Evolutionary conservation across 371 early-diverging fungal genomes (phyloP), one percentile per base, ranked within the genome.

Genomic region (Mucor piriformis): DNA sequence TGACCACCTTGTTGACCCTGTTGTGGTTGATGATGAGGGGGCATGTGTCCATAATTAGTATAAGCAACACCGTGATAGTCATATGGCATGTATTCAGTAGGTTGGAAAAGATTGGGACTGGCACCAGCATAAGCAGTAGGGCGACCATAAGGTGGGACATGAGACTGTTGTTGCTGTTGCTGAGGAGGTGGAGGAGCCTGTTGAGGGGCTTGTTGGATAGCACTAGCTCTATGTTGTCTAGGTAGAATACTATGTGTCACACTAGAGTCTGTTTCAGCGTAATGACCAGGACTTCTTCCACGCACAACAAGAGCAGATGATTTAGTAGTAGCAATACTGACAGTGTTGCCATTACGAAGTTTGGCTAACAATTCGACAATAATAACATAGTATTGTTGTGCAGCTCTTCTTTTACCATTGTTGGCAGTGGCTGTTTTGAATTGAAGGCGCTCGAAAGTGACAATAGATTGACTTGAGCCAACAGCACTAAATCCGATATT

Each of bases 391-490:
- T 92, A 94, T 74, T 95, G 95, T 66, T 94, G 95, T 2, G 94
- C 90, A 34, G 93, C 91, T 20, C 81, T 77, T 53, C 93, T 86
- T 63, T 90, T 90, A 50, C 92, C 92, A 61, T 93, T 95, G 73
- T 94, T 95, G 44, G 93, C 92, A 0, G 96, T 96, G 25, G 95
- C 93, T 0, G 89, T 85, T 70, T 94, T 94, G 83, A 96, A 96
- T 76, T 96, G 96, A 20, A 96, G 77, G 15, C 96, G 88, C 64
- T 96, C 95, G 74, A 92, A 96, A 5, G 88, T 87, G 7, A 83
- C 87, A 1, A 86, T 66, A 32, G 67, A 75, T 38, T 77, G 81
- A 34, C 64, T 63, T 7, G 72, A 66, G 15, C 74, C 73, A 0
- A 72, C 75, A 12, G 78, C 59, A 48, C 69, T 72, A 20, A 81